Evolutionary conservation across 2,329 filamentous ascomycete species (phyloP), one percentile per base, ranked within the genome.

Genomic region (Westerdykella aurantiaca): DNA sequence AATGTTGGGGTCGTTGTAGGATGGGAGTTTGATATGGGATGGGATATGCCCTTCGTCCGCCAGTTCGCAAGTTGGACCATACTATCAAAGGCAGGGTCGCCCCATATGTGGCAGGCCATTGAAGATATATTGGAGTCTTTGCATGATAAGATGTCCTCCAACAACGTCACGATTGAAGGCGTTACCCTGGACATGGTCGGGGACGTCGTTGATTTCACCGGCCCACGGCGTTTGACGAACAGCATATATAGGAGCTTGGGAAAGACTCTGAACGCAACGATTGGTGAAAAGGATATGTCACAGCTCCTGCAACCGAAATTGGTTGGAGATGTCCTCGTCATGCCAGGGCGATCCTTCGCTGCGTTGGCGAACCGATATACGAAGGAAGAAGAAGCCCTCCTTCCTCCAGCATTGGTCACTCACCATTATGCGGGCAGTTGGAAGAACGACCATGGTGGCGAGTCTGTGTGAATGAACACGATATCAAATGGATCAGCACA

Each of bases 1-100:
- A 47, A 56, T 1, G 53, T 65, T 1, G 50, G 53, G 9, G 44
- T 70, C 3, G 62, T 72, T 1, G 60, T 72, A 5, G 70, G 70
- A 1, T 56, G 68, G 42, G 69, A 71, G 38, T 65, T 67, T 29
- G 68, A 72, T 42, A 25, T 48, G 18, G 56, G 57, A 4, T 57
- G 55, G 47, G 42, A 44, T 16, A 42, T 48, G 14, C 25, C 41
- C 3, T 56, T 50, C 34, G 37, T 47, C 9, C 44, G 55, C 22
- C 53, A 64, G 42, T 65, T 67, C 43, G 52, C 56, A 3, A 57
- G 43, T 39, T 66, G 61, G 61, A 61, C 53, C 11, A 61, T 66
- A 16, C 53, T 67, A 52, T 50, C 59, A 1, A 53, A 52, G 40
- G 56, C 56, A 1, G 31, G 48, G 1, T 53, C 47, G 5, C 45